Conservation (phyloP, 305 asterid genomes). For the Rubia peregrina region DNA sequence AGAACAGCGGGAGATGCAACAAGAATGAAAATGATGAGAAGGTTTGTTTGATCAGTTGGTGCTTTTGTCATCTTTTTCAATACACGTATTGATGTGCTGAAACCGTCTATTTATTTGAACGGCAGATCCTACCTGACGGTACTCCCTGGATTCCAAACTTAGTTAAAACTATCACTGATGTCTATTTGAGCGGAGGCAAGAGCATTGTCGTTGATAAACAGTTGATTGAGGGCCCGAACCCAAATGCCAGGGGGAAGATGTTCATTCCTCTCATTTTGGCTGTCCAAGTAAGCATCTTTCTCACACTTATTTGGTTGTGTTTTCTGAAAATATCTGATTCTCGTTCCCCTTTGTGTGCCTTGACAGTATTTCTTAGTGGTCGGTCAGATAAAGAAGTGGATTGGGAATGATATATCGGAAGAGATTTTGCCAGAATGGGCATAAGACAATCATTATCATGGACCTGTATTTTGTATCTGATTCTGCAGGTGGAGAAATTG, state of each 20-base stretch:
- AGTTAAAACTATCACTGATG: slow-evolving; percentile 54
- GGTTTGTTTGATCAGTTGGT: slow-evolving; percentile 31
- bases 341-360: slow-evolving; percentile 11
- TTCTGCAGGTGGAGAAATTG: not conserved
- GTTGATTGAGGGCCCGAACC: slow-evolving; percentile 88
- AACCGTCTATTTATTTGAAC: slow-evolving; percentile 5
- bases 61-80: not conserved
- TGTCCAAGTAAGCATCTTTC: slow-evolving; percentile 50
- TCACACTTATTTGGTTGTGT: not conserved
- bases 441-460: slow-evolving; percentile 18
- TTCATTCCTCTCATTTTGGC: slow-evolving; percentile 73
- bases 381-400: slow-evolving; percentile 52
- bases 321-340: not conserved
- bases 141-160: slow-evolving; percentile 77
- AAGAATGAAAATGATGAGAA: slow-evolving; percentile 88
- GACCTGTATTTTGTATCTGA: not conserved
- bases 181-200: slow-evolving; percentile 51
- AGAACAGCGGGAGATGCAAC: slow-evolving; percentile 91
- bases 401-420: slow-evolving; percentile 46
- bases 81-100: slow-evolving; percentile 5
- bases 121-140: slow-evolving; percentile 79
- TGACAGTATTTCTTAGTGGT: slow-evolving; percentile 67
- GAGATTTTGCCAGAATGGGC: slow-evolving; percentile 49
- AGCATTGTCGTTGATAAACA: slow-evolving; percentile 65
- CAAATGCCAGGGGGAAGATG: slow-evolving; percentile 63